Evolutionary conservation across 805 yeast genomes (phyloP), one percentile per base, ranked within the genome.

Genomic region (Yarrowia phangngaensis): DNA sequence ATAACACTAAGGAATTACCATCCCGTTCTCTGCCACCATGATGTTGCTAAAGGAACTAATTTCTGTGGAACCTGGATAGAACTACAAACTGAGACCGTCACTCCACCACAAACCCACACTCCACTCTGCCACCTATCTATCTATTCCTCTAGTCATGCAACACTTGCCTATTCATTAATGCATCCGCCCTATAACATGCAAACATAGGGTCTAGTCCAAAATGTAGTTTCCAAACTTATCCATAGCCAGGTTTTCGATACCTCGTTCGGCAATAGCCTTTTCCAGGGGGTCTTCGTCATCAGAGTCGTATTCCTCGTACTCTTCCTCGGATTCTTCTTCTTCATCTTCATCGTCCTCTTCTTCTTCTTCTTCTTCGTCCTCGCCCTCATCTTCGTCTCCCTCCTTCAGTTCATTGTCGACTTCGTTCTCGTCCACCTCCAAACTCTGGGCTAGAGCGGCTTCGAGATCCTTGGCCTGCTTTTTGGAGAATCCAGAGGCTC

Each of bases 401-500:
- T 60, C 64, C 4, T 60, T 66, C 4, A 62, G 66, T 1, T 56
- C 65, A 1, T 64, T 67, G 3, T 58, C 63, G 3, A 61, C 66
- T 1, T 60, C 68, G 14, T 61, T 66, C 33, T 74, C 80, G 28
- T 76, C 79, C 26, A 55, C 56, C 48, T 62, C 67, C 28, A 63
- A 55, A 12, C 63, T 62, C 9, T 58, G 68, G 28, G 74, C 73
- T 43, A 88, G 79, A 2, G 95, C 95, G 29, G 70, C 73, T 62
- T 88, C 96, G 57, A 88, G 71, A 48, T 83, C 89, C 58, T 74
- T 72, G 14, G 73, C 68, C 56, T 73, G 74, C 61, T 76, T 76
- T 58, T 76, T 76, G 53, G 72, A 72, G 51, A 74, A 87, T 1
- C 99, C 99, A 0, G 95, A 86, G 0, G 98, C 98, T 58, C 83